A percentile compares a stretch with the other conserved stretches of the same genome.
These are phyloP conservation scores for Monosporascus sp. DNA, from an alignment of 2,329 filamentous ascomycete genomes.

Conservation along the genomic window DNA sequence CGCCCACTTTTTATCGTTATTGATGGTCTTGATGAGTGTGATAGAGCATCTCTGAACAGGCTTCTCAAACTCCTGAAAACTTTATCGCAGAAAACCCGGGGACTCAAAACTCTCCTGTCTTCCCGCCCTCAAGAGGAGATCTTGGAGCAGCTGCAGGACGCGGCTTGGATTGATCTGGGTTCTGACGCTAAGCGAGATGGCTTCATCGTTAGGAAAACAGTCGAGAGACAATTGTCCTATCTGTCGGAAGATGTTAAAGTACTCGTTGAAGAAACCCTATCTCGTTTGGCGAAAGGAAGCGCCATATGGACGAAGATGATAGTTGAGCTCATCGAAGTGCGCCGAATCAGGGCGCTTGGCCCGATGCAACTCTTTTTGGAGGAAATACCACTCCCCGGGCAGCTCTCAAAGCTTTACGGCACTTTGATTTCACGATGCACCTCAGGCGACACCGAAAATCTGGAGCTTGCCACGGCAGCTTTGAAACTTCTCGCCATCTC, in stretches of 20 bases:
- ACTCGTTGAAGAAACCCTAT: background rate
- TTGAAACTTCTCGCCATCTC: constrained; percentile 15
- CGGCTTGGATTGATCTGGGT: background rate
- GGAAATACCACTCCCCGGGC: background rate
- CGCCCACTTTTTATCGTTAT: too few species aligned
- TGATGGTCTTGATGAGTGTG: too few species aligned
- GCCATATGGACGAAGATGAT: background rate
- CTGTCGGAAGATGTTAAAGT: background rate
- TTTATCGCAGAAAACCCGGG: background rate
- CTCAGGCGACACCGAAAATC: background rate
- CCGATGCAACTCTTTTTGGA: background rate
- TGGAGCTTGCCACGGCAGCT: too few species aligned
- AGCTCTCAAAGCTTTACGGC: background rate
- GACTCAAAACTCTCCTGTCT: background rate
- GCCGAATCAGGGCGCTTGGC: background rate
- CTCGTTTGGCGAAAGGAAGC: background rate
- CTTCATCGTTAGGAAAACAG: background rate
- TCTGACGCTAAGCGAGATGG: background rate
- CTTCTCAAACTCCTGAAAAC: background rate
- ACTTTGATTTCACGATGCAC: background rate
- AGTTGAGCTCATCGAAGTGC: background rate
- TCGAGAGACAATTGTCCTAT: background rate
- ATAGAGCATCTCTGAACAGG: background rate
- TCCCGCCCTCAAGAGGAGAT: background rate
- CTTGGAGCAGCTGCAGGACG: background rate